A percentile compares a stretch with the other conserved stretches of the same genome.
These are phyloP conservation scores for Exophiala lecanii-corni DNA, from an alignment of 2,329 filamentous ascomycete species.

Conservation along the genomic window DNA sequence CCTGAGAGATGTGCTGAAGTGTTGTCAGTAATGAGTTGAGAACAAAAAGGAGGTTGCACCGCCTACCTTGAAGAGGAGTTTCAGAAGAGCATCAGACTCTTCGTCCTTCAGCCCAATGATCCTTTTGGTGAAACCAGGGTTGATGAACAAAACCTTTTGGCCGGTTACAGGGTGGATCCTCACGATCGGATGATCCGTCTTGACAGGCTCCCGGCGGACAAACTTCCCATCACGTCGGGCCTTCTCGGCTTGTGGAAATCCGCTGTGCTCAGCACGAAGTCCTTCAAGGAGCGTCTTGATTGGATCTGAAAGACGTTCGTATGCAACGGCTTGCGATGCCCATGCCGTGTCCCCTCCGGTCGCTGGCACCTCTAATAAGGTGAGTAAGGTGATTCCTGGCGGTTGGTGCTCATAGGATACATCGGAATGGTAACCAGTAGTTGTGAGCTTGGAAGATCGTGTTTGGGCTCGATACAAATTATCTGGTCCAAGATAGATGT, in stretches of 20 bases:
- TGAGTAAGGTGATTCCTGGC: conserved; percentile 30
- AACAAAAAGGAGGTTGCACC: conserved; percentile 23
- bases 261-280: conserved; percentile 26
- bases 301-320: conserved; percentile 26
- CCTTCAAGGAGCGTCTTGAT: conserved; percentile 28
- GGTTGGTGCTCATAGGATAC: conserved; percentile 29
- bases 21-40: no score
- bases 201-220: conserved; percentile 36
- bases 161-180: conserved; percentile 42
- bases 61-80: conserved; percentile 1
- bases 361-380: conserved; percentile 24
- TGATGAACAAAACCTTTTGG: conserved; percentile 31
- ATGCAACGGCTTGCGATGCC: conserved; percentile 22
- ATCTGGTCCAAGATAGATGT: no score
- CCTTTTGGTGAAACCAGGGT: conserved; percentile 28
- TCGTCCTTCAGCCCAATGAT: conserved; percentile 25
- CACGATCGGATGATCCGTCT: conserved; percentile 41
- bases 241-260: conserved; percentile 49
- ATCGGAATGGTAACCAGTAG: conserved; percentile 31
- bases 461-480: conserved; percentile 32
- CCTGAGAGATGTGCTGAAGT: conserved; percentile 20
- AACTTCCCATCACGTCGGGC: conserved; percentile 46
- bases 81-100: conserved; percentile 10
- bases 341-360: conserved; percentile 29
- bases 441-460: conserved; percentile 35